Base-by-base conservation (phyloP, 768 basidiomycete species). In the Suillus americanus region DNA sequence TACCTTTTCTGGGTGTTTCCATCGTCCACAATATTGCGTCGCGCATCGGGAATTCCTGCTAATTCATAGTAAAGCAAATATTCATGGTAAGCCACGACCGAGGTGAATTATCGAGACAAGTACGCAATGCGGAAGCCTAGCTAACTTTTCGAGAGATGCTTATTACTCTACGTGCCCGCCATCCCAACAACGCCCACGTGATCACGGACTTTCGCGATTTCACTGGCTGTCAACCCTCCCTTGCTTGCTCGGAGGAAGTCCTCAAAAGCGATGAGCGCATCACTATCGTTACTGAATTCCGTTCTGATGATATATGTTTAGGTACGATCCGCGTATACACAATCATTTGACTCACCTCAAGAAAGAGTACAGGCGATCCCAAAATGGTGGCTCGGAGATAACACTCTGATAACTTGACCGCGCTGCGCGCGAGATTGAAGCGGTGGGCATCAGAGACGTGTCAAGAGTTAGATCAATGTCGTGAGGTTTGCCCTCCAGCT, bases 181-280 rank as follows among this genome's bases (percentile, higher is more conserved):
- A 96, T 95, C 35, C 95, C 95, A 48, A 87, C 82, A 30, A 97
- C 84, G 5, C 95, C 95, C 20, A 95, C 91, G 25, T 83, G 81
- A 74, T 98, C 97, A 56, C 97, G 85, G 70, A 98, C 95, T 81
- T 86, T 92, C 16, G 97, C 97, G 63, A 97, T 93, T 73, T 98
- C 93, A 65, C 82, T 88, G 0, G 94, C 88, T 20, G 87, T 91
- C 70, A 99, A 82, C 33, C 83, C 84, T 8, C 87, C 89, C 73
- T 96, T 96, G 74, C 87, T 89, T 0, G 89, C 91, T 23, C 86
- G 80, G 68, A 99, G 83, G 78, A 94, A 97, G 62, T 89, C 87
- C 77, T 98, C 96, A 78, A 94, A 98, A 1, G 89, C 92, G 18
- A 77, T 74, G 37, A 87, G 80, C 1, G 86, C 87, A 68, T 96